Conservation (phyloP, 192 early-diverging fungal species). For the Radiomyces spectabilis region DNA sequence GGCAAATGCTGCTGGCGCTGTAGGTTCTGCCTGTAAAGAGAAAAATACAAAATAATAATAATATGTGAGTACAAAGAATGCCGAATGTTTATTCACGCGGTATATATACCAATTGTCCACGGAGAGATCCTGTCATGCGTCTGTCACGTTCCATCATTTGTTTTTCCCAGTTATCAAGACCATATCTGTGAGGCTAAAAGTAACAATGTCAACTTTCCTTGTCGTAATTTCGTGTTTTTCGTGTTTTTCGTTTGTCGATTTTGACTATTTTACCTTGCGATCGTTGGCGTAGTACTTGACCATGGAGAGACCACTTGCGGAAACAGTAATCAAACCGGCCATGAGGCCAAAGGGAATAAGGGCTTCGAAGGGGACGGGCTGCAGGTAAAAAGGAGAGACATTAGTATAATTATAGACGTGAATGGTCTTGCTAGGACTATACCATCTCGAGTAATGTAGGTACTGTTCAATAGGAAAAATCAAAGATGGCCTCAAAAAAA, state of each 20-base stretch:
- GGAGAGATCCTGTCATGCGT: conserved; percentile 60
- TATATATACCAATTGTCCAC: conserved; percentile 52
- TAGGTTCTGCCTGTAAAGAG: conserved; percentile 21
- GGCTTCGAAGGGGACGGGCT: conserved; percentile 75
- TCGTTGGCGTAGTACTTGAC: conserved; percentile 55
- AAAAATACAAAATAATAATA: not conserved
- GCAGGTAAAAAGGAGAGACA: too few relatives aligned
- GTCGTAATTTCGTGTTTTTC: conserved; percentile 1
- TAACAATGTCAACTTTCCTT: too few relatives aligned
- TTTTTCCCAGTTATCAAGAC: conserved; percentile 66
- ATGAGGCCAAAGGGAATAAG: conserved; percentile 71
- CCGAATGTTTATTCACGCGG: not conserved
- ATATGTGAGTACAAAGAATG: not conserved
- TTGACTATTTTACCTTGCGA: conserved; percentile 42
- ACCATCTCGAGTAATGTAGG: too few relatives aligned
- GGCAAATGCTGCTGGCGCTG: conserved; percentile 58
- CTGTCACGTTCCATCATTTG: conserved; percentile 75
- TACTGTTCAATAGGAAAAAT: too few relatives aligned
- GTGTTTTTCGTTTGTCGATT: not conserved
- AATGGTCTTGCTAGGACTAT: too few relatives aligned
- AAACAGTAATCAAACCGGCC: conserved; percentile 54
- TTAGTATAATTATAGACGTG: too few relatives aligned
- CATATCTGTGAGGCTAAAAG: conserved; percentile 50
- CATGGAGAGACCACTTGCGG: conserved; percentile 49
- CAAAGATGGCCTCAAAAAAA: too few relatives aligned